phyloP scores from a whole-genome alignment of 2,329 filamentous ascomycete genomes.

The Xylaria sp. region DNA sequence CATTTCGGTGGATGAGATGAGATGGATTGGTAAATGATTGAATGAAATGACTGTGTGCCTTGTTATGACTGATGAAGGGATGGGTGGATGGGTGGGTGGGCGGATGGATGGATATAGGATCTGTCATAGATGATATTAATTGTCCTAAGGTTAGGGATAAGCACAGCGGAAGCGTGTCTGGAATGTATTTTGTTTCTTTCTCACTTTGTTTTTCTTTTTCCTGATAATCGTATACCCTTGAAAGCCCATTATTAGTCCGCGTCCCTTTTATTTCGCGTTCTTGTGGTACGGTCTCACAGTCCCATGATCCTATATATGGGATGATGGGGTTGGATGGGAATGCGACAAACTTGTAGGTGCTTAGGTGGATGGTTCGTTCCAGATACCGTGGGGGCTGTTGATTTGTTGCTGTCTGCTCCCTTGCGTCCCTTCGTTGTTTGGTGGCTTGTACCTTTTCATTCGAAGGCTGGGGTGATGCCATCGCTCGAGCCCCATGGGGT shows the following conservation, averaged over 20 bases:
- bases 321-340: no score
- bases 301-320: no score
- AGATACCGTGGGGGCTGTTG: no score
- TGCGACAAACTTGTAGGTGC: no score
- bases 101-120: constrained; percentile 1
- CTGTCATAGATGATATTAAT: constrained; percentile 9
- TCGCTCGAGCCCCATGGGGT: no score
- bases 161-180: constrained; percentile 19
- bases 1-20: neutral
- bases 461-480: no score
- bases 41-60: neutral
- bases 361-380: no score
- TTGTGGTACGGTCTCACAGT: neutral
- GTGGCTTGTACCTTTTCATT: no score
- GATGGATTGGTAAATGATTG: neutral
- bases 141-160: constrained; percentile 6
- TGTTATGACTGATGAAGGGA: constrained; percentile 17
- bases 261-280: neutral
- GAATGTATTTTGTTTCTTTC: neutral
- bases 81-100: neutral
- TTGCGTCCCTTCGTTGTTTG: no score
- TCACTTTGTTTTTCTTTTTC: neutral
- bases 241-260: neutral
- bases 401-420: no score
- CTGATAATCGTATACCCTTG: neutral